A percentile compares a stretch with the other conserved stretches of the same genome.
These are phyloP conservation scores for Nakazawaea populi DNA, from an alignment of 805 yeast genomes.

Conservation along the genomic window DNA sequence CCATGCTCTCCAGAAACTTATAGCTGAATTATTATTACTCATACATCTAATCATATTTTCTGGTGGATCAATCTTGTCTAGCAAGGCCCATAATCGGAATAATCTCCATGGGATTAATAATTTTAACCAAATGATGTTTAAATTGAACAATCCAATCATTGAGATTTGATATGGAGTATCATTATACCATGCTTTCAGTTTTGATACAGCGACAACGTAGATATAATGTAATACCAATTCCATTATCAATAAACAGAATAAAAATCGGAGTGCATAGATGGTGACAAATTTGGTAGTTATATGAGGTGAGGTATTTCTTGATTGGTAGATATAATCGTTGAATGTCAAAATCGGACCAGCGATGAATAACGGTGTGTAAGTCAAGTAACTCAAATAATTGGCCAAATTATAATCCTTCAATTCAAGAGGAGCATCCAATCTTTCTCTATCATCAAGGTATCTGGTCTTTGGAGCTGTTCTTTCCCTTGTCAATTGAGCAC, in stretches of 20 bases:
- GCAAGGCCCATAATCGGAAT: conserved; percentile 84
- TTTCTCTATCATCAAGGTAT: conserved; percentile 49
- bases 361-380: conserved; percentile 84
- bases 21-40: conserved; percentile 87
- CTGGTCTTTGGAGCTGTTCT: conserved; percentile 4
- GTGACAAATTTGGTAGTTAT: conserved; percentile 47
- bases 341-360: conserved; percentile 95
- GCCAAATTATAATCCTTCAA: conserved; percentile 51
- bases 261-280: conserved; percentile 61
- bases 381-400: conserved; percentile 69
- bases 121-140: conserved; percentile 91
- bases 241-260: conserved; percentile 77
- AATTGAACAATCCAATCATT: conserved; percentile 88
- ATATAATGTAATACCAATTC: conserved; percentile 82
- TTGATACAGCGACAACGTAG: conserved; percentile 91
- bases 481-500: conserved; percentile 3
- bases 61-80: conserved; percentile 95
- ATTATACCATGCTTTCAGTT: conserved; percentile 83
- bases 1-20: conserved; percentile 99
- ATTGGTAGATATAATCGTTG: conserved; percentile 84
- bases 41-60: conserved; percentile 97
- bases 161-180: conserved; percentile 89
- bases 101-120: conserved; percentile 93
- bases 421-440: conserved; percentile 61
- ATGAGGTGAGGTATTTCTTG: conserved; percentile 51